Conservation (phyloP, 2,329 filamentous ascomycete species). For the Venturia aucupariae region DNA sequence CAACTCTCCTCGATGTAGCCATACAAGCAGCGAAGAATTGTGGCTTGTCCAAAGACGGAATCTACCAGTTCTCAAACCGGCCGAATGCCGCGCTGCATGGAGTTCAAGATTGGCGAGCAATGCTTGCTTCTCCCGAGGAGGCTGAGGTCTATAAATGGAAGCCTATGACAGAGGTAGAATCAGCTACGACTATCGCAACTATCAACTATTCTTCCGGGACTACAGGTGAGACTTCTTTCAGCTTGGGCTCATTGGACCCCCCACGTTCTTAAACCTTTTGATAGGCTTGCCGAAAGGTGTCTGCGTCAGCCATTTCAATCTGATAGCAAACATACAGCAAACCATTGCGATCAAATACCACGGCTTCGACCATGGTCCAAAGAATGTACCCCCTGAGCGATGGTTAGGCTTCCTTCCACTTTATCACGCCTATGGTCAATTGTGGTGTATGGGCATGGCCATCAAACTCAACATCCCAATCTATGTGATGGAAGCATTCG, state of each 20-base stretch:
- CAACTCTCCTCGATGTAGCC: constrained; percentile 23
- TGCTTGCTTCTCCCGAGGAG: constrained; percentile 23
- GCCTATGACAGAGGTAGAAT: constrained; percentile 21
- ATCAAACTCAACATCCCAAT: constrained; percentile 37
- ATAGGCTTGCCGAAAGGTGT: constrained; percentile 41
- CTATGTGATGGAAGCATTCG: constrained; percentile 34
- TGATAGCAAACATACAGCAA: constrained; percentile 43
- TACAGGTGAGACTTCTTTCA: constrained; percentile 25
- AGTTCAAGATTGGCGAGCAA: constrained; percentile 25
- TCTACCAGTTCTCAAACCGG: constrained; percentile 27
- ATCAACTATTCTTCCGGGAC: constrained; percentile 46
- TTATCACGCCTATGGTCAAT: constrained; percentile 39
- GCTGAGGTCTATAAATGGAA: constrained; percentile 23
- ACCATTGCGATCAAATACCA: constrained; percentile 38
- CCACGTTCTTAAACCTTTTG: background rate
- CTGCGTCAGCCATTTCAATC: constrained; percentile 40
- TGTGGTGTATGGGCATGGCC: constrained; percentile 33
- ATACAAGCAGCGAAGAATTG: constrained; percentile 23
- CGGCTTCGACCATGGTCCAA: constrained; percentile 31
- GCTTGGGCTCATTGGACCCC: background rate
- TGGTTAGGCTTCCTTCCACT: constrained; percentile 39
- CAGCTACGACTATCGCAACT: constrained; percentile 29
- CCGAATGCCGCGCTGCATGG: constrained; percentile 21
- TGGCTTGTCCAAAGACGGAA: constrained; percentile 22
- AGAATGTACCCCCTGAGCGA: constrained; percentile 35